Base-by-base conservation (phyloP, 164 flowering plant genomes). In the Nymphaea colorata region DNA sequence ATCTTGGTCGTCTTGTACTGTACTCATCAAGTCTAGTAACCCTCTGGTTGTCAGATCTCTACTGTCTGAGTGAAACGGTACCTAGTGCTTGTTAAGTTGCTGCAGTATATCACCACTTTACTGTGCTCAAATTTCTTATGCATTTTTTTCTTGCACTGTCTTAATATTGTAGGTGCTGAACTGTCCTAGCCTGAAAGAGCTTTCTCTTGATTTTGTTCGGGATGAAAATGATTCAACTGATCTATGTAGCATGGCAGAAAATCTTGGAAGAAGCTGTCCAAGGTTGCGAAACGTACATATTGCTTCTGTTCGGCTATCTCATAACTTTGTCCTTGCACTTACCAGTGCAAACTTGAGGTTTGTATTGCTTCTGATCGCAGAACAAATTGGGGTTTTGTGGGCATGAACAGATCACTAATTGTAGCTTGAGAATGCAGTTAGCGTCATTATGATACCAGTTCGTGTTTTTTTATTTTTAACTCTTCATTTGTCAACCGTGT, bases 11-110 rank as follows among this genome's bases (percentile, higher is more conserved):
- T 44, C 73, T 90, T 70, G 73, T 72, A 66, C 69, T 92, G 42
- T 82, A 77, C 76, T 95, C 99, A 43, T 77, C 86, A 42, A 86
- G 90, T 78, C 82, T 95, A 57, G 79, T 90, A 70, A 85, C 85
- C 7, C 85, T 95, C 4, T 95, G 97, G 96, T 93, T 95, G 62
- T 92, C 99, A 41, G 88, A 82, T 78, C 97, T 92, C 42, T 68
- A 78, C 63, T 87, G 87, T 17, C 84, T 92, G 8, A 83, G 97
- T 53, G 92, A 86, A 87, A 86, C 78, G 91, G 99, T 91, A 74
- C 70, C 43, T 75, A 25, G 18, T 65, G 43, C 41, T 60, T 12
- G 36, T 47, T 15, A 15, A 16, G 62, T 47, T 42, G 7, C 42
- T 61, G 42, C 47, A 42, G 61, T n/a, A 55, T 68, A 5, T 17